Percentiles rank a stretch among this genome's conserved stretches.
phyloP scores from a whole-genome alignment of 345 rosid species.

The Aquilaria sinensis region DNA sequence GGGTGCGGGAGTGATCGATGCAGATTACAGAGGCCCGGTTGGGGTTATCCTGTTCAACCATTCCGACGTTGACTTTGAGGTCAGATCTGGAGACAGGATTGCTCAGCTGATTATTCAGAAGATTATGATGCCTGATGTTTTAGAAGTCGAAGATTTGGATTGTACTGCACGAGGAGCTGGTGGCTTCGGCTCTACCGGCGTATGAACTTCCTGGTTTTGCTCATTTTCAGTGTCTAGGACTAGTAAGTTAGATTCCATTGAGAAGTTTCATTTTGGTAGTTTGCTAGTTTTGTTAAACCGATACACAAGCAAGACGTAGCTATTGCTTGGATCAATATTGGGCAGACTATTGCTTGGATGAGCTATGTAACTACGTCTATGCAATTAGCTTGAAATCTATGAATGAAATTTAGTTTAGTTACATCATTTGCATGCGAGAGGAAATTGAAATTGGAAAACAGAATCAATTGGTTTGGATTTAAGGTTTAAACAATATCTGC shows the following conservation, averaged over 20 bases:
- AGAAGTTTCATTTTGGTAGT: neutral
- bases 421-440: neutral
- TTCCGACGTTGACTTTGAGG: slow-evolving; percentile 56
- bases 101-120: slow-evolving; percentile 73
- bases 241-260: neutral
- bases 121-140: slow-evolving; percentile 57
- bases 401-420: no score
- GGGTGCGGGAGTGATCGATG: slow-evolving; percentile 78
- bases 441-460: neutral
- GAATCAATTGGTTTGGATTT: neutral
- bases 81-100: slow-evolving; percentile 55
- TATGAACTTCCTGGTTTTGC: slow-evolving; percentile 13
- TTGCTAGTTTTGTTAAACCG: neutral
- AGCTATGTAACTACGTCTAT: no score
- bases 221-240: neutral
- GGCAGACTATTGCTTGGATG: no score
- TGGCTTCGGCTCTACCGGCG: slow-evolving; percentile 85
- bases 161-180: slow-evolving; percentile 65
- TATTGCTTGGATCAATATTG: no score
- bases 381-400: no score
- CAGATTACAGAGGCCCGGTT: slow-evolving; percentile 74
- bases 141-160: slow-evolving; percentile 72
- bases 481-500: slow-evolving; percentile 1
- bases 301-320: neutral
- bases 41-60: slow-evolving; percentile 71